Evolutionary conservation across 495 filamentous ascomycete species (phyloP).

Genomic region (Penicillium macrosclerotiorum): DNA sequence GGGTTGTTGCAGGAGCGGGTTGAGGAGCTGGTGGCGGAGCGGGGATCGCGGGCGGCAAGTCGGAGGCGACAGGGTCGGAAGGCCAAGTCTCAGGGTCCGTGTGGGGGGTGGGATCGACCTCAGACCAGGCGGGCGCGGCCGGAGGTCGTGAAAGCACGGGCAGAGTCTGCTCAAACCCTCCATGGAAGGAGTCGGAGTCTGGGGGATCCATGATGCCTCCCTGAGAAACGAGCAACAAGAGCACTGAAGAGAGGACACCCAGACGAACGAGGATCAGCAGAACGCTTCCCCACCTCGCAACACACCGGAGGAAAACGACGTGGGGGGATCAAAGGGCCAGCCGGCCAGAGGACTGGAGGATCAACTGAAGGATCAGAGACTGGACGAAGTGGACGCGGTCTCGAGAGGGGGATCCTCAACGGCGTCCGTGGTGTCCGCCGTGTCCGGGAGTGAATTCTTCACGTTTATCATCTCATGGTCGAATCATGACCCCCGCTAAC

Average conservation of each 20-base stretch:
- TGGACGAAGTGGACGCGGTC: too few relatives aligned
- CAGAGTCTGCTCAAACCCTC: constrained; percentile 25
- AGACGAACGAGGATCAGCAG: too few relatives aligned
- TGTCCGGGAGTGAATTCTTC: constrained; percentile 11
- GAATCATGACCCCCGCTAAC: constrained; percentile 14
- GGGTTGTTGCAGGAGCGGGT: not conserved
- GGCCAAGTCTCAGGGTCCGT: constrained; percentile 15
- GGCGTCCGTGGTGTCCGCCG: not conserved
- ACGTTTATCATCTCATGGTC: constrained; percentile 8
- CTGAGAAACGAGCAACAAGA: too few relatives aligned
- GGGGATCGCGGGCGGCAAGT: constrained; percentile 1
- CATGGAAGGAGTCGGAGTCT: constrained; percentile 15
- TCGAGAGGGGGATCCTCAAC: too few relatives aligned
- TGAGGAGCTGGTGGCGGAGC: not conserved
- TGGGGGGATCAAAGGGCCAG: too few relatives aligned
- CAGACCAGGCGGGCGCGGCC: constrained; percentile 11
- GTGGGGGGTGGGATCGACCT: constrained; percentile 14
- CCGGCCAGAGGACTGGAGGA: too few relatives aligned
- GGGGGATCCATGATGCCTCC: constrained; percentile 32
- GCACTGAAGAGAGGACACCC: too few relatives aligned
- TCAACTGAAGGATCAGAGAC: too few relatives aligned
- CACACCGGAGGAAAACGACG: too few relatives aligned
- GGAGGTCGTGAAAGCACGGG: constrained; percentile 28
- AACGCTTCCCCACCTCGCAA: too few relatives aligned
- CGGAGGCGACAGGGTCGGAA: not conserved